A percentile compares a stretch with the other conserved stretches of the same genome.
These are phyloP conservation scores for Linnemannia hyalina DNA, from an alignment of 192 early-diverging fungal species.

Conservation along the genomic window DNA sequence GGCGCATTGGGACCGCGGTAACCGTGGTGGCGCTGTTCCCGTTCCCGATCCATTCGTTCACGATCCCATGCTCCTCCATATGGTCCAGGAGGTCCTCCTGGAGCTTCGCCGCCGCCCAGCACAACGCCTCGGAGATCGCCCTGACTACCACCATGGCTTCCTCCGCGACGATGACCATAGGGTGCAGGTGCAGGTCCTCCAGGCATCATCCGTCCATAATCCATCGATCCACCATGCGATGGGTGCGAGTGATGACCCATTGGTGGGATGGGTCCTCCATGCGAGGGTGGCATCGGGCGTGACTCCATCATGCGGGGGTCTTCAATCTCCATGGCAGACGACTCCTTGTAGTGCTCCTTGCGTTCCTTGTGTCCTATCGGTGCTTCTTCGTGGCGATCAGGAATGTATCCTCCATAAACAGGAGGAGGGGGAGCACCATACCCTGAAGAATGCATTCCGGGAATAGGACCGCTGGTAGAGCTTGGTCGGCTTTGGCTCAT, in stretches of 20 bases:
- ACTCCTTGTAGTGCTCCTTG: conserved; percentile 53
- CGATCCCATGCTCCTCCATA: conserved; percentile 51
- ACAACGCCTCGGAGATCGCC: conserved; percentile 42
- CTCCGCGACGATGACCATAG: conserved; percentile 47
- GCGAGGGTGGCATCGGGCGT: conserved; percentile 32
- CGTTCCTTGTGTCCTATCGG: conserved; percentile 34
- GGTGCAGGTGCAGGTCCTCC: conserved; percentile 42
- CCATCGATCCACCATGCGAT: conserved; percentile 49
- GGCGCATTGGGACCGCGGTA: conserved; percentile 39
- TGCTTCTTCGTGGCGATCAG: conserved; percentile 36
- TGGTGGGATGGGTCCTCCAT: conserved; percentile 49
- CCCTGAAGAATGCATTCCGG: conserved; percentile 41
- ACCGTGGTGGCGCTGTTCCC: conserved; percentile 45
- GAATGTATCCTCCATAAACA: conserved; percentile 52
- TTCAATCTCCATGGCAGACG: conserved; percentile 44
- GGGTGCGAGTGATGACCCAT: conserved; percentile 52
- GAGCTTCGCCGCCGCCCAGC: conserved; percentile 34
- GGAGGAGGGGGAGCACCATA: conserved; percentile 29
- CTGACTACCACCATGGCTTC: conserved; percentile 49
- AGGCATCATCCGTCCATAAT: conserved; percentile 55
- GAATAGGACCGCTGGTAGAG: conserved; percentile 34
- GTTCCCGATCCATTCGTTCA: conserved; percentile 46
- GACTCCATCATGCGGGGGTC: conserved; percentile 52
- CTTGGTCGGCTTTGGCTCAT: conserved; percentile 34
- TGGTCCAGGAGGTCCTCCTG: conserved; percentile 25